Conservation (phyloP, 2,329 filamentous ascomycete genomes). For the Colletotrichum chrysophilum region DNA sequence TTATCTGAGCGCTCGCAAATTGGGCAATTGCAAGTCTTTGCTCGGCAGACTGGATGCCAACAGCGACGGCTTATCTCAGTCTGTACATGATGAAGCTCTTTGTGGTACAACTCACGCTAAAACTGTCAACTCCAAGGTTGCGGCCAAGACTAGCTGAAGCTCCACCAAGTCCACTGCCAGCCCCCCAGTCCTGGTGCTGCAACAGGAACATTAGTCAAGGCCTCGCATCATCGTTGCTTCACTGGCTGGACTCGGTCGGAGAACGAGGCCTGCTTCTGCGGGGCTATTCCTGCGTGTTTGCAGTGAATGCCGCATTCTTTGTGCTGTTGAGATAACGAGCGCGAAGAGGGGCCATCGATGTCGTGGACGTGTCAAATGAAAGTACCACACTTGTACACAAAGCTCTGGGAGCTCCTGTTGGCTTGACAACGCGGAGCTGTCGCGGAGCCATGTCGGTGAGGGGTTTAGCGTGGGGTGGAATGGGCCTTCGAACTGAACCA, state of each 20-base stretch:
- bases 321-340: background rate
- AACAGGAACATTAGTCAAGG: constrained; percentile 16
- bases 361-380: background rate
- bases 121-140: background rate
- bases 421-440: background rate
- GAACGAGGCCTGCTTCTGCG: background rate
- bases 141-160: background rate
- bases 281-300: background rate
- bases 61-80: background rate
- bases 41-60: background rate
- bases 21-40: background rate
- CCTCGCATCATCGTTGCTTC: constrained; percentile 12
- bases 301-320: background rate
- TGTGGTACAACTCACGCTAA: background rate
- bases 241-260: background rate
- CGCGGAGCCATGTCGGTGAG: constrained; percentile 7
- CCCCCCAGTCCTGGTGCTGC: background rate
- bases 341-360: background rate
- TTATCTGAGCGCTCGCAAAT: background rate
- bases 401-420: background rate
- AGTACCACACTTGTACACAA: background rate
- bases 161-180: constrained; percentile 3
- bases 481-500: background rate
- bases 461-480: background rate
- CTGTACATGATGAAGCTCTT: background rate